These are phyloP conservation scores for Panicum virgatum DNA, from an alignment of 202 grass and related monocot species.

Conservation along the genomic window DNA sequence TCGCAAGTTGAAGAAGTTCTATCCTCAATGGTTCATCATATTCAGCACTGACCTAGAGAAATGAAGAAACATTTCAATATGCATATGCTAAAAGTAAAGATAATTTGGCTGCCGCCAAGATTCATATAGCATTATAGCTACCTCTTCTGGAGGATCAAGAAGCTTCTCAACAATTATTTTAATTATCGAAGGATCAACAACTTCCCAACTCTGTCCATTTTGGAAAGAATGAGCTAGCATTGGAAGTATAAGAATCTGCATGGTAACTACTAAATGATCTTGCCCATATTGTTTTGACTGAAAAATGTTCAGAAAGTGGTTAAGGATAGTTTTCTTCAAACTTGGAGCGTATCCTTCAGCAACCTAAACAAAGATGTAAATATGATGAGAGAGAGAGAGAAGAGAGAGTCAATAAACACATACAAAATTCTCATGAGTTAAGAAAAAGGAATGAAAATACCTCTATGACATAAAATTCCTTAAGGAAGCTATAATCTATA, in stretches of 20 bases:
- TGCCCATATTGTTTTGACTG: slow-evolving; percentile 93
- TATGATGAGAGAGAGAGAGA: slow-evolving; percentile 6
- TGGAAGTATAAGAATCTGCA: slow-evolving; percentile 99
- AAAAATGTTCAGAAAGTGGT: slow-evolving; percentile 93
- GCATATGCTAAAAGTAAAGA: background rate
- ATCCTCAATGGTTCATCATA: slow-evolving; percentile 97
- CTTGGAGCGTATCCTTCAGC: slow-evolving; percentile 88
- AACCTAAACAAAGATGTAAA: slow-evolving; percentile 59
- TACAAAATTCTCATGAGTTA: slow-evolving; percentile 1
- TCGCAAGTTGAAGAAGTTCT: slow-evolving; percentile 99
- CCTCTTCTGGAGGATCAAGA: slow-evolving; percentile 99
- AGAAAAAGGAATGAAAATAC: slow-evolving; percentile 49
- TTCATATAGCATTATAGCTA: slow-evolving; percentile 48
- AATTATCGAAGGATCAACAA: slow-evolving; percentile 81
- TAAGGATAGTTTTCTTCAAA: slow-evolving; percentile 92
- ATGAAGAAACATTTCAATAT: slow-evolving; percentile 29
- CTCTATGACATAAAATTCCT: slow-evolving; percentile 99
- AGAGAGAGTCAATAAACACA: slow-evolving; percentile 30
- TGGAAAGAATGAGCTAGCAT: slow-evolving; percentile 99
- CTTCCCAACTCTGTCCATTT: slow-evolving; percentile 96
- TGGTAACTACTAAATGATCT: slow-evolving; percentile 97
- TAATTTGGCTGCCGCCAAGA: background rate
- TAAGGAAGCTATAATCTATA: slow-evolving; percentile 96
- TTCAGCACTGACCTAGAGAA: slow-evolving; percentile 84
- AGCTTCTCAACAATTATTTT: slow-evolving; percentile 99